Evolutionary conservation across 306 rosid species (phyloP).

Genomic region (Cicer bijugum): DNA sequence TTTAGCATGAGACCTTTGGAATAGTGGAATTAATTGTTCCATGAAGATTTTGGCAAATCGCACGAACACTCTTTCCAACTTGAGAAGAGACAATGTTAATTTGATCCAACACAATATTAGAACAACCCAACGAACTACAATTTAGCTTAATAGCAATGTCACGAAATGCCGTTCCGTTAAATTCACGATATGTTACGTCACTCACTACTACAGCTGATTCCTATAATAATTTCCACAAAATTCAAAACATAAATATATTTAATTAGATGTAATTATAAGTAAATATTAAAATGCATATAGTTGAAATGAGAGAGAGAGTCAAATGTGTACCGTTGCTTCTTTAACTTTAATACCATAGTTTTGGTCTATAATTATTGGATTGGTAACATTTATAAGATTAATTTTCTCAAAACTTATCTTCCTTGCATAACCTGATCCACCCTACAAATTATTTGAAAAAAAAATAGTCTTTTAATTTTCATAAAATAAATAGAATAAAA

Average conservation of each 20-base stretch:
- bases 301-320: neutral
- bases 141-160: conserved; percentile 34
- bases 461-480: too few species aligned
- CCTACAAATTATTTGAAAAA: conserved; percentile 17
- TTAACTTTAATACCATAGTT: neutral
- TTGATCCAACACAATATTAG: conserved; percentile 33
- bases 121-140: conserved; percentile 39
- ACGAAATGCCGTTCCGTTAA: conserved; percentile 39
- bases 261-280: neutral
- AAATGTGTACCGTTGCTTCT: neutral
- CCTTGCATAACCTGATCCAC: conserved; percentile 57
- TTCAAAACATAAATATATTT: neutral
- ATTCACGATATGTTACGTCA: conserved; percentile 36
- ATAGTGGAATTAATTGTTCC: neutral
- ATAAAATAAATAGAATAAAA: too few species aligned
- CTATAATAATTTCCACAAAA: neutral
- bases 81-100: conserved; percentile 10
- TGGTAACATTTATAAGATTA: neutral
- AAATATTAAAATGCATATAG: neutral
- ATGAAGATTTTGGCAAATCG: conserved; percentile 37
- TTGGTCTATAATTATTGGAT: conserved; percentile 52
- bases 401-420: conserved; percentile 50
- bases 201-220: conserved; percentile 26
- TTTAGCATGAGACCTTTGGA: neutral
- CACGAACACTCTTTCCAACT: neutral